Percentiles rank a stretch among this genome's conserved stretches.
phyloP scores from a whole-genome alignment of 768 basidiomycete genomes.

The Tylopilus intermedius region DNA sequence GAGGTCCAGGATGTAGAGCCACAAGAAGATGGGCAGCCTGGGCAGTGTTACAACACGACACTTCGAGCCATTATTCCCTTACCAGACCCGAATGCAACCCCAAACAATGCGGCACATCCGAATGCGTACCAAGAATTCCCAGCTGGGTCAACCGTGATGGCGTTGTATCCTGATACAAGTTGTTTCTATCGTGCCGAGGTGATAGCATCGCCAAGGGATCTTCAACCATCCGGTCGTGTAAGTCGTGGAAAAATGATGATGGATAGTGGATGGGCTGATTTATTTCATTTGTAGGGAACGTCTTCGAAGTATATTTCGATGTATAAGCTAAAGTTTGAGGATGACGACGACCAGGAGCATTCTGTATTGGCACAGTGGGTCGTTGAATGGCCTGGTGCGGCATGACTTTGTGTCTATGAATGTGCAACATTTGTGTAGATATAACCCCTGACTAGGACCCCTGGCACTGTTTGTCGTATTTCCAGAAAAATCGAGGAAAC shows the following conservation, averaged over 20 bases:
- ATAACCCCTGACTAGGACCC: conserved; percentile 10
- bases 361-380: conserved; percentile 73
- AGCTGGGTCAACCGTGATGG: conserved; percentile 71
- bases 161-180: conserved; percentile 86
- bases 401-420: background rate
- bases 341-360: conserved; percentile 82
- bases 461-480: conserved; percentile 5
- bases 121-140: conserved; percentile 69
- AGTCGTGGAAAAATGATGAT: conserved; percentile 15
- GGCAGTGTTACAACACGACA: conserved; percentile 64
- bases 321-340: conserved; percentile 84
- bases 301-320: conserved; percentile 48
- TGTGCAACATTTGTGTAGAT: background rate
- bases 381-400: conserved; percentile 68
- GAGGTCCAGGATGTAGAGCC: conserved; percentile 85
- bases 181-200: conserved; percentile 89
- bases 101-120: conserved; percentile 58
- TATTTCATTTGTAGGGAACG: conserved; percentile 14
- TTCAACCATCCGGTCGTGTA: conserved; percentile 35
- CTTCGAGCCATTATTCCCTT: conserved; percentile 72
- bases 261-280: conserved; percentile 5
- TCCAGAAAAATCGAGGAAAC: conserved; percentile 15
- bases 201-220: conserved; percentile 55
- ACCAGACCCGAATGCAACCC: conserved; percentile 62
- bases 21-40: conserved; percentile 74